phyloP scores from a whole-genome alignment of 1,284 basidiomycete species.

The Dichomitus squalens region DNA sequence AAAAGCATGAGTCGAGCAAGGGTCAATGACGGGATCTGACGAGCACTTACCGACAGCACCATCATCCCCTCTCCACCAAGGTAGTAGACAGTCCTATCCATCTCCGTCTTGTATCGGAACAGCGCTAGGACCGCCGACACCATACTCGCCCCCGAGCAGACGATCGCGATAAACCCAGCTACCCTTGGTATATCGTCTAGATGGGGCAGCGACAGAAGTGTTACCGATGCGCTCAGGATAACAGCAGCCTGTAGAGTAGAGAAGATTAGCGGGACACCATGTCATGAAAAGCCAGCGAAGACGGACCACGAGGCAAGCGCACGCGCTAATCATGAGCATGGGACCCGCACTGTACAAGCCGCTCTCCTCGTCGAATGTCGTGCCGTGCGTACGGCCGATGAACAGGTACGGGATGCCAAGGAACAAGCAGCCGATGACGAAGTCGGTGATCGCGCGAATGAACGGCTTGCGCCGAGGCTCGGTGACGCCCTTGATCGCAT shows the following conservation, averaged over 20 bases:
- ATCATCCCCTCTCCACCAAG: constrained; percentile 58
- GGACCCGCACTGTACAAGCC: constrained; percentile 56
- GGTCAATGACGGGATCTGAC: neutral
- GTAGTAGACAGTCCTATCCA: constrained; percentile 47
- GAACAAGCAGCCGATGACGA: constrained; percentile 61
- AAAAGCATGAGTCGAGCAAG: neutral
- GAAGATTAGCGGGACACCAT: neutral
- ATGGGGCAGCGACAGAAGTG: constrained; percentile 73
- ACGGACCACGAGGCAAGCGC: constrained; percentile 69
- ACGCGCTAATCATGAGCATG: constrained; percentile 61
- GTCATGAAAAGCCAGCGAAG: neutral
- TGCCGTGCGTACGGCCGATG: constrained; percentile 49
- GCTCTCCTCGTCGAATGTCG: constrained; percentile 59
- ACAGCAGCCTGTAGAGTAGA: constrained; percentile 60
- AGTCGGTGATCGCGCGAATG: constrained; percentile 52
- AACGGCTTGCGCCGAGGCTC: constrained; percentile 42
- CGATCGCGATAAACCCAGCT: constrained; percentile 63
- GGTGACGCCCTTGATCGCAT: constrained; percentile 39
- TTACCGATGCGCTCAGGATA: constrained; percentile 75
- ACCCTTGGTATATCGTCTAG: constrained; percentile 62
- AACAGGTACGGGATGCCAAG: constrained; percentile 77
- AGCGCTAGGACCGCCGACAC: constrained; percentile 65
- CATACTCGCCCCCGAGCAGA: constrained; percentile 70
- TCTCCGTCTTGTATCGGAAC: constrained; percentile 65
- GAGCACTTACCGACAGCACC: constrained; percentile 53